Base-by-base conservation (phyloP, 2,329 filamentous ascomycete species). In the Triangularia setosa region DNA sequence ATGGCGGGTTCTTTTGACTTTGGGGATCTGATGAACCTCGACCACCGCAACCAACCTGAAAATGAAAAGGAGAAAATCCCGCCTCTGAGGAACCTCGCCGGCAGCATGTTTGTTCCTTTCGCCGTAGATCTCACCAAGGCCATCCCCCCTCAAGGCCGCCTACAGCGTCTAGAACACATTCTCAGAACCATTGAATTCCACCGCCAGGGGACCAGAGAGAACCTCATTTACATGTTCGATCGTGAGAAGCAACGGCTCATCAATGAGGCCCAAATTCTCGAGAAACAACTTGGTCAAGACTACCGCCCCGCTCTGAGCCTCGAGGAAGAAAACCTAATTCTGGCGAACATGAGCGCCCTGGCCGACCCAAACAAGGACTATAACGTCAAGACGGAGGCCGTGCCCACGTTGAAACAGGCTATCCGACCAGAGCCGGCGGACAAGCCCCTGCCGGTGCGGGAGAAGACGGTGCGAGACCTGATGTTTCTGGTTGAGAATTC, bases 61-160 rank as follows among this genome's bases (percentile, higher is more conserved):
- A 60, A 52, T 60, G 21, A 48, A 3, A 21, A 21, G 18, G 68
- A 71, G n/a, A 64, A 65, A 11, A 72, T 75, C 30, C 72, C 72
- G 0, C 69, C 65, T 1, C 70, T 78, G 40, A 67, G 57, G 7
- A 72, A 68, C 63, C 68, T 73, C 8, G 67, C 70, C 1, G 72
- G 74, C 0, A 71, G 71, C 44, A 74, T 76, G 23, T 78, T 78
- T 58, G 72, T 77, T 1, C 77, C 76, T 0, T 62, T 77, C 25
- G 70, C 67, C 16, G 63, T 72, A 4, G 74, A 76, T 62, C 67
- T 77, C 18, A 70, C 73, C 28, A 63, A 71, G 27, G 61, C 68
- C 1, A 69, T 72, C 6, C 35, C 62, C n/a, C 72, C 73, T 2
- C 69, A 69, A 16, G 67, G 71, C 62, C 66, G 73, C 5, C 56